phyloP scores from a whole-genome alignment of 345 rosid genomes.

The Laguncularia racemosa region DNA sequence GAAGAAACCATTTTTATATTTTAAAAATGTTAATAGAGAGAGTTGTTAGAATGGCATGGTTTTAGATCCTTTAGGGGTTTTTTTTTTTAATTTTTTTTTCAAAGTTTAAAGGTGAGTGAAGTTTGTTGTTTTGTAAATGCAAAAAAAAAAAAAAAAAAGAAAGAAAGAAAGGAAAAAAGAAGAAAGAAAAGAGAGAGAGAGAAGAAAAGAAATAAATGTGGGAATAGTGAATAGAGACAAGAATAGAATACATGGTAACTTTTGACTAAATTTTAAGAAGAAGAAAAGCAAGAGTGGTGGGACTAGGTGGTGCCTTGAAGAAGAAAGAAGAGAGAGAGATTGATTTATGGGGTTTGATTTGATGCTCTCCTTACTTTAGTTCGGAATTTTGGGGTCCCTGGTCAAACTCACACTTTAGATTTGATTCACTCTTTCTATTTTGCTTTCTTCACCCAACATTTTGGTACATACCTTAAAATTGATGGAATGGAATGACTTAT shows the following conservation, averaged over 20 bases:
- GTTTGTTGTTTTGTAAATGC: no score
- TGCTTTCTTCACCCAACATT: constrained; percentile 3
- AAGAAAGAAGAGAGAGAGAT: not conserved
- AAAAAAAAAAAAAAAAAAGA: not conserved
- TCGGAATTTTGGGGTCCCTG: not conserved
- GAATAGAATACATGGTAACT: no score
- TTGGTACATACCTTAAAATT: no score
- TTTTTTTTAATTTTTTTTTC: no score
- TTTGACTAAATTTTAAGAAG: not conserved
- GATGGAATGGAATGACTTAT: no score
- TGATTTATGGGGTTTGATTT: not conserved
- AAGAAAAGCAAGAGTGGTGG: not conserved
- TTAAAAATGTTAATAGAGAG: no score
- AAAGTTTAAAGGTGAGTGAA: no score
- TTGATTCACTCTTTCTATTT: constrained; percentile 11
- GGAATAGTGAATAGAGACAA: no score
- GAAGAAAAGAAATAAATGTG: not conserved
- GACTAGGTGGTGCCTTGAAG: not conserved
- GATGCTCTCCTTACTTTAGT: not conserved
- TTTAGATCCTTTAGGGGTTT: no score
- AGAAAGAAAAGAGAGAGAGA: not conserved
- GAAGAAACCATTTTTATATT: no score
- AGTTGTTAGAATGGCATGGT: no score
- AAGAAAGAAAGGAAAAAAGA: not conserved
- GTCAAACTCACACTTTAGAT: constrained; percentile 15